Conservation (phyloP, 495 filamentous ascomycete species). For the Thozetella sp. region DNA sequence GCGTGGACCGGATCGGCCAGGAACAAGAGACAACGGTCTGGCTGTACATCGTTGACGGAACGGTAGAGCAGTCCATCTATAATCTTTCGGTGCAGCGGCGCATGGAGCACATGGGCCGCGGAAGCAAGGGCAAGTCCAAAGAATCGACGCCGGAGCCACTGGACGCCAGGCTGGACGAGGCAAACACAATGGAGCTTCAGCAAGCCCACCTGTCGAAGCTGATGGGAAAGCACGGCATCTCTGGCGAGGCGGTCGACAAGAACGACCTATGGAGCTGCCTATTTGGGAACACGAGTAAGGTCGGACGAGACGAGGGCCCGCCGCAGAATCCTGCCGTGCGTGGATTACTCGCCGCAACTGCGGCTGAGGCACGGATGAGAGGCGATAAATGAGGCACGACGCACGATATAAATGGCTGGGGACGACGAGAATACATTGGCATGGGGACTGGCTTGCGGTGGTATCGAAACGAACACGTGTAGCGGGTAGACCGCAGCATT, state of each 20-base stretch:
- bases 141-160: constrained; percentile 29
- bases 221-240: constrained; percentile 66
- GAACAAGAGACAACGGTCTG: constrained; percentile 86
- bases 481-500: no score
- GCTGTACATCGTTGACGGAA: constrained; percentile 87
- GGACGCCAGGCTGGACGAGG: constrained; percentile 70
- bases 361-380: constrained; percentile 22
- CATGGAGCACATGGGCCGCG: constrained; percentile 69
- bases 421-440: no score
- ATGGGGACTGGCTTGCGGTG: no score
- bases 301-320: constrained; percentile 10
- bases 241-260: constrained; percentile 80
- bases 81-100: constrained; percentile 78
- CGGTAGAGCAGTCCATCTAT: constrained; percentile 89
- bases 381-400: background rate
- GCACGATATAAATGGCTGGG: no score
- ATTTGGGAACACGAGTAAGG: constrained; percentile 58
- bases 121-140: constrained; percentile 32
- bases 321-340: constrained; percentile 14
- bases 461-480: no score
- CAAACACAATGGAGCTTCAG: constrained; percentile 82
- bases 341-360: constrained; percentile 28
- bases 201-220: constrained; percentile 65
- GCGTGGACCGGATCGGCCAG: constrained; percentile 94
- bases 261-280: constrained; percentile 90